Conservation (phyloP, 495 filamentous ascomycete genomes). For the Talaromyces thailandensis region DNA sequence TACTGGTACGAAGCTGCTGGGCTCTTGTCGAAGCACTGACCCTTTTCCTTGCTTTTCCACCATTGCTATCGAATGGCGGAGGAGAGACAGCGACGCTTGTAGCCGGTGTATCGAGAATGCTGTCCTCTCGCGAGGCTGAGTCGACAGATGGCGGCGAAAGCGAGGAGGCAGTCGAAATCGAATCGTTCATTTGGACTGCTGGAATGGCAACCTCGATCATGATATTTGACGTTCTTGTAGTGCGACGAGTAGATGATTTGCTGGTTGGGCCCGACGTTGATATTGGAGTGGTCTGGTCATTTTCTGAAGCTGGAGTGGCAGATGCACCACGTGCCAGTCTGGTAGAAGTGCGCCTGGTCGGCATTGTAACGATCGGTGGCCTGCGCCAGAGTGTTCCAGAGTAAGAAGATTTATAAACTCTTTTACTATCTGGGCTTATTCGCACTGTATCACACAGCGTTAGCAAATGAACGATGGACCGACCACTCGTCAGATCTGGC, state of each 20-base stretch:
- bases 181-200: constrained; percentile 9
- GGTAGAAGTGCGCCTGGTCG: constrained; percentile 16
- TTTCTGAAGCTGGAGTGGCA: constrained; percentile 6
- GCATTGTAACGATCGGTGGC: neutral
- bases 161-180: constrained; percentile 1
- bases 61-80: constrained; percentile 24
- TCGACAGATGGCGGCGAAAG: constrained; percentile 8
- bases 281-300: neutral
- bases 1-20: constrained; percentile 29
- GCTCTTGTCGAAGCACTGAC: constrained; percentile 34
- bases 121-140: constrained; percentile 31
- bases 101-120: constrained; percentile 63
- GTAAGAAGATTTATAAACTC: neutral
- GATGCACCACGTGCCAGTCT: constrained; percentile 18
- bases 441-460: neutral
- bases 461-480: neutral
- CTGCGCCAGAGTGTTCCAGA: neutral
- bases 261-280: neutral
- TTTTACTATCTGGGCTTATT: neutral
- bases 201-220: constrained; percentile 35
- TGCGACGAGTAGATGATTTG: neutral
- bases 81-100: constrained; percentile 64
- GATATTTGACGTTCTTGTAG: neutral
- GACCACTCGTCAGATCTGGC: neutral
- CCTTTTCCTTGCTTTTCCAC: constrained; percentile 14